Evolutionary conservation across 768 basidiomycete genomes (phyloP).

Genomic region (Psilocybe tampanensis): DNA sequence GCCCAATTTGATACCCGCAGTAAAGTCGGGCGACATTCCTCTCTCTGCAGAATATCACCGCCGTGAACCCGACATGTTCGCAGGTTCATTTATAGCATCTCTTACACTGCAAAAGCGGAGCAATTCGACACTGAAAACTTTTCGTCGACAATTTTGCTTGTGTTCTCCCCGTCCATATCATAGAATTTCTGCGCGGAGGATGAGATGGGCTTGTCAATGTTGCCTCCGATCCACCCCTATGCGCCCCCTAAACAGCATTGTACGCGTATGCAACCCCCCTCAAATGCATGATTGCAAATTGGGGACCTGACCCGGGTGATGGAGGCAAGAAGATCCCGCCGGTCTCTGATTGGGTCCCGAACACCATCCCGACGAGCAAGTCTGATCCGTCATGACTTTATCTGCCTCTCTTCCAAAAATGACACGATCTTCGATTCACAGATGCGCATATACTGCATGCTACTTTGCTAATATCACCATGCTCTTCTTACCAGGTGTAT

Average conservation of each 20-base stretch:
- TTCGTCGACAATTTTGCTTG: neutral
- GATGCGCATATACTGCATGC: neutral
- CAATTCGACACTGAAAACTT: neutral
- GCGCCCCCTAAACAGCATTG: neutral
- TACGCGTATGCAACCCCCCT: neutral
- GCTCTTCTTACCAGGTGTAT: neutral
- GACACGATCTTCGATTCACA: neutral
- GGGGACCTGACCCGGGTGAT: neutral
- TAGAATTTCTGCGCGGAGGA: too few relatives aligned
- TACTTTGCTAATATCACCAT: neutral
- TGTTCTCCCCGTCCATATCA: neutral
- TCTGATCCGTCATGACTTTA: neutral
- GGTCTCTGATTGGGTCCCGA: neutral
- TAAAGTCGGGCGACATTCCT: neutral
- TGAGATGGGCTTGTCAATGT: too few relatives aligned
- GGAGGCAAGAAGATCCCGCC: neutral
- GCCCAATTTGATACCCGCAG: neutral
- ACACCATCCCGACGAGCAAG: neutral
- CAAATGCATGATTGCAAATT: neutral
- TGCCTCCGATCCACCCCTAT: neutral
- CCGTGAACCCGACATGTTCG: neutral
- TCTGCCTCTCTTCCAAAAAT: too few relatives aligned
- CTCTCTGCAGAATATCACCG: neutral
- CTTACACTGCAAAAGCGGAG: neutral
- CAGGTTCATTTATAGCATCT: neutral